A percentile compares a stretch with the other conserved stretches of the same genome.
These are phyloP conservation scores for Globisporangium alternatum DNA, from an alignment of 352 stramenopile species.

Conservation along the genomic window DNA sequence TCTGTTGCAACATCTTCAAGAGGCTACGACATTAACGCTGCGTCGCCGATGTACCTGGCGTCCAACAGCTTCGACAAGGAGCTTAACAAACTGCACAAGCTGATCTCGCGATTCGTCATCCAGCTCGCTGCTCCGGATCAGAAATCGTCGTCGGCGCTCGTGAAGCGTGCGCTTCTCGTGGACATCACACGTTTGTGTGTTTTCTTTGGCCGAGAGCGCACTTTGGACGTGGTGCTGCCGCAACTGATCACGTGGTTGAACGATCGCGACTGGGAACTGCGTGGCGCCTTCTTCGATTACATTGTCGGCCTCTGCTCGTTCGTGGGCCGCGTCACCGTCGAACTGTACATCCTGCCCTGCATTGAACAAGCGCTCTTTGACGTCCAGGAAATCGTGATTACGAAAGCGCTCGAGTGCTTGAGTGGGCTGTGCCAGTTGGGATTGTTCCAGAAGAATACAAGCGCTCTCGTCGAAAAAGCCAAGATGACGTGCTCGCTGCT, in stretches of 20 bases:
- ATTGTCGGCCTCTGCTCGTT: slow-evolving; percentile 94
- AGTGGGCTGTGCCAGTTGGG: slow-evolving; percentile 88
- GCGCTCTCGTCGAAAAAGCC: slow-evolving; percentile 79
- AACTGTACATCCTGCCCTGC: slow-evolving; percentile 97
- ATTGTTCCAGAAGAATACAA: slow-evolving; percentile 88
- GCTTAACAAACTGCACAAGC: slow-evolving; percentile 89
- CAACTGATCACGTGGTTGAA: slow-evolving; percentile 98
- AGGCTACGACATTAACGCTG: slow-evolving; percentile 29
- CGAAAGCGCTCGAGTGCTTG: slow-evolving; percentile 90
- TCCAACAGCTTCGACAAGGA: slow-evolving; percentile 93
- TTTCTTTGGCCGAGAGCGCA: slow-evolving; percentile 96
- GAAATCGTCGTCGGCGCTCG: slow-evolving; percentile 88
- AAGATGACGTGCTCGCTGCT: slow-evolving; percentile 83
- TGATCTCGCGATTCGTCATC: slow-evolving; percentile 93
- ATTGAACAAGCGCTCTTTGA: slow-evolving; percentile 97
- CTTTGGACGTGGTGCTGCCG: slow-evolving; percentile 94
- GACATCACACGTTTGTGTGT: slow-evolving; percentile 95
- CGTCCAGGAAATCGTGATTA: slow-evolving; percentile 95
- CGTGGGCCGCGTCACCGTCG: slow-evolving; percentile 90
- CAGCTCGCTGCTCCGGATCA: slow-evolving; percentile 90
- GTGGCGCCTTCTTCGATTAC: slow-evolving; percentile 90
- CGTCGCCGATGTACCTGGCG: slow-evolving; percentile 43
- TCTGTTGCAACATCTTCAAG: slow-evolving; percentile 25
- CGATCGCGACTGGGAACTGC: slow-evolving; percentile 91
- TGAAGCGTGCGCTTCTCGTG: slow-evolving; percentile 93